Percentiles rank a stretch among this genome's conserved stretches.
Evolutionary conservation across 2,329 filamentous ascomycete genomes (phyloP).

Genomic region (Cladobotryum mycophilum): DNA sequence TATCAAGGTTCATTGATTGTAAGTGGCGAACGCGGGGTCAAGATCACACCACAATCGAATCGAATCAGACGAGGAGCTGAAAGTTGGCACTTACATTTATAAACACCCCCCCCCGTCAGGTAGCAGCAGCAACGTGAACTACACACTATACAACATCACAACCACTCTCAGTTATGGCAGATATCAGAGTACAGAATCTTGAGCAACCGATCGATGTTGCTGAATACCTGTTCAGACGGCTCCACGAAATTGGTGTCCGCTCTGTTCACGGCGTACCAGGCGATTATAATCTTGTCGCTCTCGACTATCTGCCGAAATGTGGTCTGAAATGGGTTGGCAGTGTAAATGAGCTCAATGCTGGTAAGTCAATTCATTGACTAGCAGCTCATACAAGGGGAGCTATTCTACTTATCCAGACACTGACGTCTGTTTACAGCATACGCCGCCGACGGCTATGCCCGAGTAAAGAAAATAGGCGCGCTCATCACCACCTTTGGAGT

Average conservation of each 20-base stretch:
- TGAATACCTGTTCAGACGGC: conserved; percentile 61
- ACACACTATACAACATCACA: background rate
- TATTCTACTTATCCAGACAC: conserved; percentile 1
- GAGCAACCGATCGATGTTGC: conserved; percentile 52
- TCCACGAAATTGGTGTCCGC: conserved; percentile 57
- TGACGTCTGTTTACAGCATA: conserved; percentile 45
- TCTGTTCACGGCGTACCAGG: conserved; percentile 65
- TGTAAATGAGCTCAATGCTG: conserved; percentile 67
- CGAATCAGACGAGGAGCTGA: background rate
- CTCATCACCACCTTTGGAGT: conserved; percentile 73
- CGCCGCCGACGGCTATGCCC: conserved; percentile 73
- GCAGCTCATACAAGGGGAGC: background rate
- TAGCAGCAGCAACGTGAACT: background rate
- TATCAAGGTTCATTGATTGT: too few relatives aligned
- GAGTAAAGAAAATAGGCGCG: conserved; percentile 63
- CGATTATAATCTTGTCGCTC: conserved; percentile 64
- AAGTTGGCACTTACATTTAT: too few relatives aligned
- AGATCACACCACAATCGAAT: too few relatives aligned
- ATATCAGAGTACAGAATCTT: conserved; percentile 38
- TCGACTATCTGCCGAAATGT: conserved; percentile 57
- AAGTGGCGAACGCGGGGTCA: too few relatives aligned
- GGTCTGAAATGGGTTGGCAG: conserved; percentile 61
- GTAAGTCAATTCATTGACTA: conserved; percentile 31
- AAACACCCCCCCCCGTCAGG: too few relatives aligned
- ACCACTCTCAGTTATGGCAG: conserved; percentile 18